Evolutionary conservation across 306 rosid species (phyloP), one percentile per base, ranked within the genome.

Genomic region (Parietaria judaica): DNA sequence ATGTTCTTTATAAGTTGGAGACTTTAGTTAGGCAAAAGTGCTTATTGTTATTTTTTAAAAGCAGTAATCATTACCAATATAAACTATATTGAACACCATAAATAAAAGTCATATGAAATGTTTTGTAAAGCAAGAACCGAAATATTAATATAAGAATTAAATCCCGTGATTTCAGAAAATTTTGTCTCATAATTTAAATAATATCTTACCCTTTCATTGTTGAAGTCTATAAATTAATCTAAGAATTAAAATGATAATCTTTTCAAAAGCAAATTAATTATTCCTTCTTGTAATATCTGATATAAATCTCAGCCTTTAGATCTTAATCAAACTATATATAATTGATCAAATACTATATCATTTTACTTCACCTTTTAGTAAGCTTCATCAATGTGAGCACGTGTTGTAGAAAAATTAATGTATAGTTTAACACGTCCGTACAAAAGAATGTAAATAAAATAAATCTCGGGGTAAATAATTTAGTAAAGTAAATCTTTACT

Each of bases 121-220:
- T 65, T 65, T 65, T 16, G 66, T 60, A 76, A 70, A 76, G 76
- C n/a, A 66, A 46, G 46, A 37, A 35, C 66, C 61, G 17, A 58
- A 23, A 16, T 63, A 64, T 39, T 64, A 54, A 14, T 35, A 67
- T 69, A 67, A 39, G 34, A 9, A 53, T 47, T 66, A 47, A 59
- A 41, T 17, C 67, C 67, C 72, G 78, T 54, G 74, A 81, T 71
- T 74, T 71, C 65, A 51, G 82, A 77, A 71, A 54, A 61, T 41
- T 61, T 68, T 77, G 86, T 77, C 82, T 66, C 62, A 55, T 65
- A 54, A 77, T 72, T 15, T 72, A 56, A 34, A 11, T 17, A 54
- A 43, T 36, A 44, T 60, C 68, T 17, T 36, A 43, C 64, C 35
- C 55, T 64, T 65, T 69, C 46, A 43, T 10, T 67, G 58, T 56